Conservation (phyloP, 345 rosid species). For the Citrus maxima region DNA sequence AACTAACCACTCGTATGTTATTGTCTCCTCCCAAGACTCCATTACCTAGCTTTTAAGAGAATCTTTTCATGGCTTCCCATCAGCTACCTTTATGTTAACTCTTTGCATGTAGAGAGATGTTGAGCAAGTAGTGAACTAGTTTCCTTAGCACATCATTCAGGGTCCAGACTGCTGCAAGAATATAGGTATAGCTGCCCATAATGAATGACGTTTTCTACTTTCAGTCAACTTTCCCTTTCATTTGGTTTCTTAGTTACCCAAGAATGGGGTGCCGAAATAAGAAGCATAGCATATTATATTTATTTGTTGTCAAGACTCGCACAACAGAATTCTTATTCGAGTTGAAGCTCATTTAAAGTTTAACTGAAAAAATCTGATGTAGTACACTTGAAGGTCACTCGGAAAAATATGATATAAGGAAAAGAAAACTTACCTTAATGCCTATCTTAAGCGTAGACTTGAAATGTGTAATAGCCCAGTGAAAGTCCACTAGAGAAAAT, state of each 20-base stretch:
- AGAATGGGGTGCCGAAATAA: background rate
- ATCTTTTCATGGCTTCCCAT: background rate
- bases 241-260: background rate
- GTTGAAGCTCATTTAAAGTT: background rate
- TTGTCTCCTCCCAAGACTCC: slow-evolving; percentile 12
- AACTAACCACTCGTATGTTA: background rate
- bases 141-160: slow-evolving; percentile 4
- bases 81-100: background rate
- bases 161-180: slow-evolving; percentile 1
- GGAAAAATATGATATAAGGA: too few relatives aligned
- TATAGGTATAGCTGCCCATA: background rate
- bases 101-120: background rate
- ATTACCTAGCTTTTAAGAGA: slow-evolving; percentile 12
- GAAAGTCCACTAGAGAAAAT: too few relatives aligned
- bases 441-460: too few relatives aligned
- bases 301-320: background rate
- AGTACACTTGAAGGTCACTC: too few relatives aligned
- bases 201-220: background rate
- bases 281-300: background rate
- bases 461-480: too few relatives aligned
- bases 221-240: background rate
- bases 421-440: too few relatives aligned
- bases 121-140: slow-evolving; percentile 17
- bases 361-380: background rate
- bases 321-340: background rate